Evolutionary conservation across 495 filamentous ascomycete species (phyloP).

Genomic region (Tuber calosporum): DNA sequence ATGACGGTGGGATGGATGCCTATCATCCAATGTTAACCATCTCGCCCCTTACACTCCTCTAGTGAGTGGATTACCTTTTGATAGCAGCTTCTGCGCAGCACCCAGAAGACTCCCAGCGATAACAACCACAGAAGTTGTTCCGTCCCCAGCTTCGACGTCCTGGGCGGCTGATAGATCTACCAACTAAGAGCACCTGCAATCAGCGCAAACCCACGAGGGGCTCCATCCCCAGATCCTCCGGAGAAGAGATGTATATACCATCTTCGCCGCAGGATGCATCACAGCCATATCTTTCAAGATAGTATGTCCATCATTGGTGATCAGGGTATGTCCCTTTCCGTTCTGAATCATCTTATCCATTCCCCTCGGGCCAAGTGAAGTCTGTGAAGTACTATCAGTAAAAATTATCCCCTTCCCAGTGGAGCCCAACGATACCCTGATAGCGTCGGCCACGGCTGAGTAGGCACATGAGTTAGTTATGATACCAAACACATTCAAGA

Average conservation of each 20-base stretch:
- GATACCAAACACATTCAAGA: background rate
- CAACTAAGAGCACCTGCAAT: constrained; percentile 45
- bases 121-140: constrained; percentile 96
- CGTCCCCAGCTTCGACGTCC: constrained; percentile 96
- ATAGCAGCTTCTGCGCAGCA: constrained; percentile 80
- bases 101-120: constrained; percentile 91
- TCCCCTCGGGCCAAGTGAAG: constrained; percentile 61
- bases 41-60: background rate
- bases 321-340: constrained; percentile 91
- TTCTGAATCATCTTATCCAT: constrained; percentile 99
- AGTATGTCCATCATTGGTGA: constrained; percentile 98
- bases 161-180: constrained; percentile 94
- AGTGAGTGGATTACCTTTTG: constrained; percentile 55
- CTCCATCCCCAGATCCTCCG: background rate
- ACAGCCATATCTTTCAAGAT: constrained; percentile 98
- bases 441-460: constrained; percentile 83
- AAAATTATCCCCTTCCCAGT: constrained; percentile 34
- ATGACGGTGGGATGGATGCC: constrained; percentile 94
- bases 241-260: constrained; percentile 47
- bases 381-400: constrained; percentile 43
- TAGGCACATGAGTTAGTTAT: constrained; percentile 42
- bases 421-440: constrained; percentile 59
- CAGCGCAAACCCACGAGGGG: constrained; percentile 15
- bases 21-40: constrained; percentile 26
- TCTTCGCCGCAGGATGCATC: constrained; percentile 96